Evolutionary conservation across 176 grass and related monocot genomes (phyloP).

Genomic region (Dactylis glomerata): DNA sequence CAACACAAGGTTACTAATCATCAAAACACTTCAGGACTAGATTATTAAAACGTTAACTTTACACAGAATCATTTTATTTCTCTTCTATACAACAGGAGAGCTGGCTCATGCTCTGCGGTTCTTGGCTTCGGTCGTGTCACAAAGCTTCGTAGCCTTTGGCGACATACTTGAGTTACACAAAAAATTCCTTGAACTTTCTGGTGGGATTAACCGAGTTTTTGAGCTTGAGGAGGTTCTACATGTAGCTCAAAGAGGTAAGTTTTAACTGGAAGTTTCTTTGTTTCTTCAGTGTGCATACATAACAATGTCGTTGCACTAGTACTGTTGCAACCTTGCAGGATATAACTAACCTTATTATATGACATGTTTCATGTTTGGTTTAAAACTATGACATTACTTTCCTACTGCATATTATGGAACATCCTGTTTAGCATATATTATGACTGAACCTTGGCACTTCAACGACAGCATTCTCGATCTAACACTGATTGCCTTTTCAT

Average conservation of each 20-base stretch:
- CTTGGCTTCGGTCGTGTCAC: slow-evolving; percentile 94
- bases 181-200: slow-evolving; percentile 96
- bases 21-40: slow-evolving; percentile 1
- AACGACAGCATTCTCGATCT: not conserved
- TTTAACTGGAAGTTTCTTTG: slow-evolving; percentile 1
- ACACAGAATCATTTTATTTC: not conserved
- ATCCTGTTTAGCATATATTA: slow-evolving; percentile 8
- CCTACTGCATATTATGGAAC: not conserved
- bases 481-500: slow-evolving; percentile 1
- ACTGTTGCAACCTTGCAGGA: not conserved
- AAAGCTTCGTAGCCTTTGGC: slow-evolving; percentile 96
- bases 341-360: not conserved
- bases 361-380: not conserved
- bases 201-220: slow-evolving; percentile 94
- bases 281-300: not conserved
- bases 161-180: slow-evolving; percentile 96
- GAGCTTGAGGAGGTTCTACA: slow-evolving; percentile 82
- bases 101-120: slow-evolving; percentile 93
- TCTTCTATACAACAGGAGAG: slow-evolving; percentile 66
- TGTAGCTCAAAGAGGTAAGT: slow-evolving; percentile 77
- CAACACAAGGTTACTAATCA: slow-evolving; percentile 77
- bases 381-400: not conserved
- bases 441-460: slow-evolving; percentile 22
- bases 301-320: not conserved
- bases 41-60: slow-evolving; percentile 17